These are phyloP conservation scores for Pyronema domesticum DNA, from an alignment of 495 filamentous ascomycete species.

Conservation along the genomic window DNA sequence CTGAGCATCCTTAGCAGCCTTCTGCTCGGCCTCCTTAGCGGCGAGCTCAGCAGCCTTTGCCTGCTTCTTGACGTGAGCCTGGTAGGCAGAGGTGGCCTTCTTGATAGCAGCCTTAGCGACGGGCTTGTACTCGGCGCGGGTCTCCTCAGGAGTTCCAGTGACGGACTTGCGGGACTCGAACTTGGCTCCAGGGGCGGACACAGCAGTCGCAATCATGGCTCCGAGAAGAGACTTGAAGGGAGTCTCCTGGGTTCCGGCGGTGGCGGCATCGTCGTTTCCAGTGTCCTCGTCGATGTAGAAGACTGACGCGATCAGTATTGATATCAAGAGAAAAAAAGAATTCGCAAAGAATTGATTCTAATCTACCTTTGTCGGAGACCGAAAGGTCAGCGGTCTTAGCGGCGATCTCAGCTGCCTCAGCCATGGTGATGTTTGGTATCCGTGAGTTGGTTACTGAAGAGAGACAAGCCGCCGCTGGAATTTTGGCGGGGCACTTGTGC, in stretches of 20 bases:
- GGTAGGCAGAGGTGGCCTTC: conserved; percentile 45
- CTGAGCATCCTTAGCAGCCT: conserved; percentile 27
- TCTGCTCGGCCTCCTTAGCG: conserved; percentile 44
- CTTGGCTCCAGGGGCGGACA: conserved; percentile 29
- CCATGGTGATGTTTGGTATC: conserved; percentile 4
- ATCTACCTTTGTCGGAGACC: conserved; percentile 4
- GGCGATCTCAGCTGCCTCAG: conserved; percentile 14
- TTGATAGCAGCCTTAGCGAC: conserved; percentile 51
- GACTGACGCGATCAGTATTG: conserved; percentile 3
- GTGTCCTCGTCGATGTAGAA: conserved; percentile 55
- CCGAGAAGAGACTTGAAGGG: conserved; percentile 54
- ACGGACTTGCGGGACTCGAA: conserved; percentile 47
- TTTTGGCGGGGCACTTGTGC: no score
- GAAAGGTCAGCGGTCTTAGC: conserved; percentile 12
- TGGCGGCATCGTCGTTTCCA: conserved; percentile 39
- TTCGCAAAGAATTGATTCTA: not conserved
- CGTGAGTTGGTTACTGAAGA: not conserved
- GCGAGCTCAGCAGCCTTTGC: conserved; percentile 31
- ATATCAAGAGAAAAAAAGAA: not conserved
- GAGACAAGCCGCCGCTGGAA: not conserved
- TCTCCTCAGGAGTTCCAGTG: conserved; percentile 37
- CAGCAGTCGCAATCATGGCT: conserved; percentile 41
- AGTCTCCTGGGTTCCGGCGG: conserved; percentile 37
- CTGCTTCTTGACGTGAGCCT: conserved; percentile 42
- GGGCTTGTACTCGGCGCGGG: conserved; percentile 43